A percentile compares a stretch with the other conserved stretches of the same genome.
Conservation (phyloP, 768 basidiomycete genomes). For the Naematelia aurantialba region DNA sequence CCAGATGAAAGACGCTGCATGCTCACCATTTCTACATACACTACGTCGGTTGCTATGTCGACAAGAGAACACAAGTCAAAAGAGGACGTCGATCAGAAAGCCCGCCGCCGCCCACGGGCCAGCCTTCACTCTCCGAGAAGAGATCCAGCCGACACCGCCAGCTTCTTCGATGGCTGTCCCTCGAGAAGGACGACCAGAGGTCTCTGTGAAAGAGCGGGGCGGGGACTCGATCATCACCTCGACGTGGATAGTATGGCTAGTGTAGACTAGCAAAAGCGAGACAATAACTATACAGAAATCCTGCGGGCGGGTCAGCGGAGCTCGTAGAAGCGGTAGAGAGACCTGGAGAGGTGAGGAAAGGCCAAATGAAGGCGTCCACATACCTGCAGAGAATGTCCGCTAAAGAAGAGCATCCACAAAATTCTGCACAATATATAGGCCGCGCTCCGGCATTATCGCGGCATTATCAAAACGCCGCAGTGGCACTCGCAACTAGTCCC, state of each 20-base stretch:
- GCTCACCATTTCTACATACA: slow-evolving; percentile 37
- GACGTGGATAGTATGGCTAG: slow-evolving; percentile 49
- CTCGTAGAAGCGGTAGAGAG: too few species aligned
- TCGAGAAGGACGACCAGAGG: slow-evolving; percentile 17
- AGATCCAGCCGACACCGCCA: slow-evolving; percentile 30
- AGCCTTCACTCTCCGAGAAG: slow-evolving; percentile 19
- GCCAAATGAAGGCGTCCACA: too few species aligned
- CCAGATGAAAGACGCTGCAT: slow-evolving; percentile 29
- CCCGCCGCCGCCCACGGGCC: slow-evolving; percentile 39
- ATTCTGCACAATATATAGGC: neutral
- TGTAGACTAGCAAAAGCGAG: slow-evolving; percentile 47
- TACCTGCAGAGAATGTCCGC: neutral
- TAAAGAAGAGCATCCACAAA: too few species aligned
- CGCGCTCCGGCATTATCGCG: neutral
- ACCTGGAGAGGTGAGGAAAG: too few species aligned
- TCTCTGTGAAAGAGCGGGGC: slow-evolving; percentile 48
- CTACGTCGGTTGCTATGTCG: slow-evolving; percentile 2
- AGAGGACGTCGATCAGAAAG: slow-evolving; percentile 47
- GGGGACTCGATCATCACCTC: slow-evolving; percentile 48
- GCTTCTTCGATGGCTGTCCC: slow-evolving; percentile 43
- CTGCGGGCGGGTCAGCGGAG: slow-evolving; percentile 22
- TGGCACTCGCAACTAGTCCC: too few species aligned
- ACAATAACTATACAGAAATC: slow-evolving; percentile 50
- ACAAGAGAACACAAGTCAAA: slow-evolving; percentile 7
- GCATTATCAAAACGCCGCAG: too few species aligned